Percentiles rank a stretch among this genome's conserved stretches.
These are phyloP conservation scores for Cryptosporidium xiaoi DNA, from an alignment of 169 alveolate genomes.

Conservation along the genomic window DNA sequence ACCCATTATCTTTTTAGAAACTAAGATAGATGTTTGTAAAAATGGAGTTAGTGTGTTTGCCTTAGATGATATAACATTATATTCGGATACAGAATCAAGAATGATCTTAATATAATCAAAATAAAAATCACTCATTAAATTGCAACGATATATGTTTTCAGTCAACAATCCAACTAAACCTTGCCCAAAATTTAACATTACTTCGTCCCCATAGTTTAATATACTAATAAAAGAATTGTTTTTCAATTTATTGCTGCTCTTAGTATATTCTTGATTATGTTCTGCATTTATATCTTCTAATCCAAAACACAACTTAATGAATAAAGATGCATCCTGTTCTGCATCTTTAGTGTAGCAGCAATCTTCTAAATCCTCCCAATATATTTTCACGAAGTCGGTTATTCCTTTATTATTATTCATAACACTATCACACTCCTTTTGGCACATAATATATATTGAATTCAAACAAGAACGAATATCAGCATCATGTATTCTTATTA, in stretches of 20 bases:
- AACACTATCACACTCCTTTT: neutral
- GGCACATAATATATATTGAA: conserved; percentile 40
- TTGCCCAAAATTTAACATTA: conserved; percentile 6
- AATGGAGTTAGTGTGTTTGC: conserved; percentile 31
- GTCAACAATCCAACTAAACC: conserved; percentile 12
- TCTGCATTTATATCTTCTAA: conserved; percentile 1
- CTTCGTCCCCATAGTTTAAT: conserved; percentile 52
- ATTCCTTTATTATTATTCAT: neutral
- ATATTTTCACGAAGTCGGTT: neutral
- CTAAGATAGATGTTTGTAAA: conserved; percentile 12
- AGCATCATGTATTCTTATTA: conserved; percentile 18
- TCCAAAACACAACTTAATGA: conserved; percentile 37
- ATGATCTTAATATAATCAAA: conserved; percentile 19
- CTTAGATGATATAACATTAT: conserved; percentile 4
- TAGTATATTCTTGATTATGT: neutral
- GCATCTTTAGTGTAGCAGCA: conserved; percentile 64
- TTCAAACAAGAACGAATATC: conserved; percentile 57
- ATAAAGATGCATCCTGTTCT: conserved; percentile 46
- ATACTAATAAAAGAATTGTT: neutral
- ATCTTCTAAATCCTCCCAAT: conserved; percentile 51
- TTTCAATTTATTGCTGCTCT: too few species aligned
- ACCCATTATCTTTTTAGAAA: conserved; percentile 20
- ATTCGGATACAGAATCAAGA: conserved; percentile 28
- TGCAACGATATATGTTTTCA: conserved; percentile 58
- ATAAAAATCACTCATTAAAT: conserved; percentile 18